phyloP scores from a whole-genome alignment of 306 rosid genomes.

The Quercus engelmannii region DNA sequence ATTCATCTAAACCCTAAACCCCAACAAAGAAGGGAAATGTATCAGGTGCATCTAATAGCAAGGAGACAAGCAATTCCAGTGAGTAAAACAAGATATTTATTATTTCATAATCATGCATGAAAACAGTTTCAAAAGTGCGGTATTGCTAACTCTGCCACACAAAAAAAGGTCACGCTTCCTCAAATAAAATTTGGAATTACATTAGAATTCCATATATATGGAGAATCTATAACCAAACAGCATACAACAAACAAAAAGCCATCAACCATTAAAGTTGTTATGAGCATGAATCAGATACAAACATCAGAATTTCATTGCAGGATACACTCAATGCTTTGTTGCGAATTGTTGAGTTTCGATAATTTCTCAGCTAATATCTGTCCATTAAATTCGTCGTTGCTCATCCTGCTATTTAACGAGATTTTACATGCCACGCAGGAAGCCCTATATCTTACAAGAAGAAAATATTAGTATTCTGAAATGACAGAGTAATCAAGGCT shows the following conservation, averaged over 20 bases:
- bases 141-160: neutral
- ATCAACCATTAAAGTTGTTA: neutral
- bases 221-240: neutral
- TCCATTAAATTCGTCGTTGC: constrained; percentile 55
- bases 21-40: neutral
- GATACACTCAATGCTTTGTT: constrained; percentile 94
- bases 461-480: neutral
- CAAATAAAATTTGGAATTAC: neutral
- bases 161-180: neutral
- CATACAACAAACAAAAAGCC: neutral
- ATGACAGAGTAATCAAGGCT: neutral
- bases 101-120: no score
- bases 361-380: constrained; percentile 64
- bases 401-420: constrained; percentile 49
- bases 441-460: constrained; percentile 22
- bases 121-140: neutral
- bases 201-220: neutral
- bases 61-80: neutral
- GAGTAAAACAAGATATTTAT: neutral
- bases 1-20: neutral
- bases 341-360: constrained; percentile 82
- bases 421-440: constrained; percentile 36
- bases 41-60: neutral
- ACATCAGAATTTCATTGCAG: constrained; percentile 17
- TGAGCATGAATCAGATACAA: constrained; percentile 10